Percentiles rank a stretch among this genome's conserved stretches.
Evolutionary conservation across 192 early-diverging fungal species (phyloP).

Genomic region (Helicostylum pulchrum): DNA sequence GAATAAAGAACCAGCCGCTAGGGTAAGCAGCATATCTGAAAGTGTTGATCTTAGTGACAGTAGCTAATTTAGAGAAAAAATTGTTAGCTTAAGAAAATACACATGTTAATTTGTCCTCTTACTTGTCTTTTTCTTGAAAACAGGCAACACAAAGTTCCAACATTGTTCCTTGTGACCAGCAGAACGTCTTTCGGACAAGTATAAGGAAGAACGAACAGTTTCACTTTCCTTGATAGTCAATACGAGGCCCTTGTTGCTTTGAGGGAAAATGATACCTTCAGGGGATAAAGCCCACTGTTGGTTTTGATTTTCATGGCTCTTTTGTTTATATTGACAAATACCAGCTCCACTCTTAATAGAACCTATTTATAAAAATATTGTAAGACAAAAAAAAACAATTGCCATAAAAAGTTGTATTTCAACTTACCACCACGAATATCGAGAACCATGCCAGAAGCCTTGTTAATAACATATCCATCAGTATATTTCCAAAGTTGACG

Average conservation of each 20-base stretch:
- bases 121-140: slow-evolving; percentile 35
- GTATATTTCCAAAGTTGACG: slow-evolving; percentile 39
- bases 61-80: slow-evolving; percentile 3
- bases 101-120: slow-evolving; percentile 2
- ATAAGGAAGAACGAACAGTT: slow-evolving; percentile 12
- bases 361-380: slow-evolving; percentile 4
- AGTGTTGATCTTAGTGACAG: slow-evolving; percentile 13
- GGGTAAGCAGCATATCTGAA: slow-evolving; percentile 32
- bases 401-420: background rate
- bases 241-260: slow-evolving; percentile 14
- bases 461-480: slow-evolving; percentile 36
- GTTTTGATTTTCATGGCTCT: slow-evolving; percentile 20
- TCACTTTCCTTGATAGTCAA: slow-evolving; percentile 26
- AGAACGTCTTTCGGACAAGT: slow-evolving; percentile 6
- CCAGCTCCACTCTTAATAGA: slow-evolving; percentile 14
- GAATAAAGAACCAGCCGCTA: slow-evolving; percentile 32
- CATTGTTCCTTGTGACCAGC: slow-evolving; percentile 23
- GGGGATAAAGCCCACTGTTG: slow-evolving; percentile 28
- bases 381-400: background rate
- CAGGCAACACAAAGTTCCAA: slow-evolving; percentile 36
- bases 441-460: slow-evolving; percentile 34
- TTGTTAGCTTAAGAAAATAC: background rate
- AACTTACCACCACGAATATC: slow-evolving; percentile 34
- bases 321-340: slow-evolving; percentile 26
- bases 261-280: slow-evolving; percentile 26